Evolutionary conservation across 2,329 filamentous ascomycete species (phyloP), one percentile per base, ranked within the genome.

Genomic region (Aspergillus aculeatinus): DNA sequence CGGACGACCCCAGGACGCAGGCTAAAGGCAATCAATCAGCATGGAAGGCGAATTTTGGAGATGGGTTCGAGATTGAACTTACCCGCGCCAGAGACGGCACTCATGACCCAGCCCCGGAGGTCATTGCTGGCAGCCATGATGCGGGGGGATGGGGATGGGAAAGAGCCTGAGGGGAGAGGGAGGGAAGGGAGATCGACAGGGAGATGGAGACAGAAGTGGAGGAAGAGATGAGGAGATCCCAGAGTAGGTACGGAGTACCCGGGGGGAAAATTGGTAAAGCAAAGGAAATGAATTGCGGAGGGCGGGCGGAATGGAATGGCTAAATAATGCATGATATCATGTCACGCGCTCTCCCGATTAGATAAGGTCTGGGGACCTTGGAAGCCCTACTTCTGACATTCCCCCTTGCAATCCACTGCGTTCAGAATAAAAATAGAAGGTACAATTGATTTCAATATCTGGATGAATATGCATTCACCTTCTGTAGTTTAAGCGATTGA

Each of bases 41-140:
- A 44, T 25, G 19, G 31, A 60, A 31, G 60, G 53, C 31, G 35
- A 35, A 58, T 16, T 19, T 4, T 14, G 23, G 39, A 29, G 14
- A 59, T 14, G 35, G 57, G 66, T 19, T 44, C 10, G 39, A 39
- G 23, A 23, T 19, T 6, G 47, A 16, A 71, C 74, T 64, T 76
- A 89, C 87, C 86, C 72, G 92, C 87, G 72, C 92, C 96, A 76
- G 93, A 91, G 65, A 92, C 82, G 70, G 84, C 88, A 64, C 86
- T 83, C 90, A 98, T 91, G 68, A 98, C 89, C 94, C 94, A 98
- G 70, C 95, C 94, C 65, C 92, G 87, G 64, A 89, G 89, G 80
- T 98, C 94, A 80, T 94, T 95, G 73, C 87, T 83, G 65, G 89
- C 71, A 58, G 70, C 75, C 82, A 83, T 80, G 59, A 58, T 69